A percentile compares a stretch with the other conserved stretches of the same genome.
Conservation (phyloP, 148 eudicot genomes). For the Dianthus caryophyllus region DNA sequence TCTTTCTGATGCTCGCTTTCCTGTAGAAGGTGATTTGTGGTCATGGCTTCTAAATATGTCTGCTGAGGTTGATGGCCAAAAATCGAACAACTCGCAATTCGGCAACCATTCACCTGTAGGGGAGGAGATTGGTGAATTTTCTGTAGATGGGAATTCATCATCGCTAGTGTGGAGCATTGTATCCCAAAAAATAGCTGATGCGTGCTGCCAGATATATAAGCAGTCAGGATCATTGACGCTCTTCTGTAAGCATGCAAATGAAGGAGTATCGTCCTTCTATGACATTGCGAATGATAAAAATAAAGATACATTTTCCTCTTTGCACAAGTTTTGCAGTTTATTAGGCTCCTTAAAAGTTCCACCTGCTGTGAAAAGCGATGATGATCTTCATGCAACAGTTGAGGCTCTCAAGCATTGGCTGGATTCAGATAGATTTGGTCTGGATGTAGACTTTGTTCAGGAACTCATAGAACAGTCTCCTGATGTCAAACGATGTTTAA, state of each 20-base stretch:
- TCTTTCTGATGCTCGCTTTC: constrained; percentile 43
- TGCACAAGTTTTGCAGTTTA: constrained; percentile 47
- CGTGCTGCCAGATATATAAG: constrained; percentile 39
- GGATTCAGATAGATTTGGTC: constrained; percentile 59
- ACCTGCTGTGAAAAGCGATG: constrained; percentile 24
- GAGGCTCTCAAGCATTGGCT: constrained; percentile 48
- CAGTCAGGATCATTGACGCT: constrained; percentile 38
- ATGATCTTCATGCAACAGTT: constrained; percentile 31
- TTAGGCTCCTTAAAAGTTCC: constrained; percentile 38
- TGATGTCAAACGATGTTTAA: constrained; percentile 35
- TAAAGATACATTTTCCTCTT: constrained; percentile 24
- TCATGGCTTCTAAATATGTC: constrained; percentile 41
- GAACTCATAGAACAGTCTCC: constrained; percentile 55
- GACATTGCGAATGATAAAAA: constrained; percentile 27
- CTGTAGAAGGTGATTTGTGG: constrained; percentile 40
- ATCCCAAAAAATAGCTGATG: constrained; percentile 42
- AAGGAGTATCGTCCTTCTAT: constrained; percentile 30
- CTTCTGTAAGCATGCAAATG: constrained; percentile 53
- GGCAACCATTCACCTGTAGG: constrained; percentile 19
- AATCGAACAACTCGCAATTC: constrained; percentile 13
- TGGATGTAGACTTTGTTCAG: constrained; percentile 62
- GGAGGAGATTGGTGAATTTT: constrained; percentile 55
- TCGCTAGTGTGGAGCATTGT: constrained; percentile 48
- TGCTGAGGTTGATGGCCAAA: constrained; percentile 24
- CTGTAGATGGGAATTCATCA: constrained; percentile 47